Base-by-base conservation (phyloP, 2,329 filamentous ascomycete species). In the Lasiodiplodia citricola region DNA sequence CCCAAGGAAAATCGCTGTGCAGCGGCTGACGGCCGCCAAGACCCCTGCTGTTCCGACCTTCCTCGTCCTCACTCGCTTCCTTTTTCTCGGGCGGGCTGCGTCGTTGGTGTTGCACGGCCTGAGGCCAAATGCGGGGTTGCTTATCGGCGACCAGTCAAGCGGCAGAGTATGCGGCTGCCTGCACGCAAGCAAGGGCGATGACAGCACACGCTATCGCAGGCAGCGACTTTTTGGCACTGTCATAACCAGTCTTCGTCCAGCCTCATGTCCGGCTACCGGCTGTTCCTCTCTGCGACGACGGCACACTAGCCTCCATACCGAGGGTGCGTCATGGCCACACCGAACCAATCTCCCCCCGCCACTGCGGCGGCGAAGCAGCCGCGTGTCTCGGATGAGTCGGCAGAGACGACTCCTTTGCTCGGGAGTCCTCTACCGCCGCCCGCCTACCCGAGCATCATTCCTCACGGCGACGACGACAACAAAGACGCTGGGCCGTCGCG, bases 111-210 rank as follows among this genome's bases (percentile, higher is more conserved):
- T n/a, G 60, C 44, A 63, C 60, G 28, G 60, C 44, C 60, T 50
- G 11, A 62, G 58, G 58, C 58, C 7, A 62, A 38, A 47, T 64
- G 60, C 60, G 60, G 60, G 60, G 60, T 64, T 64, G 60, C 60
- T 52, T 64, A 54, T 64, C 60, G n/a, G n/a, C 16, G 60, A 41
- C 60, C 60, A 54, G 11, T 64, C 44, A 64, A 35, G 47, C 60
- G 44, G 44, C 47, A 54, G 47, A 38, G 25, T 51, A 63, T 63
- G 41, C 58, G 44, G 58, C 58, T 62, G 58, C 58, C 58, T 62
- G 41, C 58, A n/a, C 57, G 25, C 21, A 18, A 25, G 47, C 44
- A 16, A 13, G 6, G 11, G 7, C 25, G 23, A 37, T 52, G 60
- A 54, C 60, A 64, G 31, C 60, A 18, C 60, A 64, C 2, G 11